A percentile compares a stretch with the other conserved stretches of the same genome.
phyloP scores from a whole-genome alignment of 495 filamentous ascomycete species.

The Diplogelasinospora grovesii region DNA sequence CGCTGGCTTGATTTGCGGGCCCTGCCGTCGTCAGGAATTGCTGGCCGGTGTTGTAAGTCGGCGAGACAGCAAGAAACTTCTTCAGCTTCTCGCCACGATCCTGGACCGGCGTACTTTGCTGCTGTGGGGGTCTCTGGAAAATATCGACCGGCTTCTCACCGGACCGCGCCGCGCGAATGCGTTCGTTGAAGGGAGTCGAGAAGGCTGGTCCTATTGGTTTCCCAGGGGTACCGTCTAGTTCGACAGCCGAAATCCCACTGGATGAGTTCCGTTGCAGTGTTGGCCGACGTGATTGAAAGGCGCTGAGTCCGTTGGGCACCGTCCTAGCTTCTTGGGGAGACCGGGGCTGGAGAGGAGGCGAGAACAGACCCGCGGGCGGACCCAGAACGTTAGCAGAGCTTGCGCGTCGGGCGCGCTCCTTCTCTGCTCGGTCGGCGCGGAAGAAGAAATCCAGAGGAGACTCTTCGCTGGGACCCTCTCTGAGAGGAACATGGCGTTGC shows the following conservation, averaged over 20 bases:
- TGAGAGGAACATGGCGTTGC: slow-evolving; percentile 15
- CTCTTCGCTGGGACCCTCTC: slow-evolving; percentile 40
- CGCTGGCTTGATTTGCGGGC: background rate
- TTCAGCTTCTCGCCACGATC: slow-evolving; percentile 28
- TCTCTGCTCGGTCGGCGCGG: slow-evolving; percentile 72
- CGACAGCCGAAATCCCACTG: slow-evolving; percentile 56
- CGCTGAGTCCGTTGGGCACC: slow-evolving; percentile 20
- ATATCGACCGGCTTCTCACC: slow-evolving; percentile 12
- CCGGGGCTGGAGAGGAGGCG: slow-evolving; percentile 22
- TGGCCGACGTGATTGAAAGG: slow-evolving; percentile 21
- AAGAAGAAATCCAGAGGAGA: slow-evolving; percentile 87
- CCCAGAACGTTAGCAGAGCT: slow-evolving; percentile 32
- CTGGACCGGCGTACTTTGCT: slow-evolving; percentile 3
- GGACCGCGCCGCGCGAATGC: slow-evolving; percentile 50
- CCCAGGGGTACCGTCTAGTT: slow-evolving; percentile 53
- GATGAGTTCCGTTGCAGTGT: slow-evolving; percentile 28
- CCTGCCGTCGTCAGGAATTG: background rate
- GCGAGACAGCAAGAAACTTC: slow-evolving; percentile 23
- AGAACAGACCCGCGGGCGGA: slow-evolving; percentile 26
- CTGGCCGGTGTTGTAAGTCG: background rate
- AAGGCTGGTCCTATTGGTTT: slow-evolving; percentile 55
- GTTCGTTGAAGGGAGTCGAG: slow-evolving; percentile 59
- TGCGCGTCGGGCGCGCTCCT: slow-evolving; percentile 50
- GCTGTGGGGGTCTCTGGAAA: slow-evolving; percentile 6
- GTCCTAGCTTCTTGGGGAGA: slow-evolving; percentile 32